Evolutionary conservation across 1,284 basidiomycete species (phyloP), one percentile per base, ranked within the genome.

Genomic region (Trichosporon coremiiforme): DNA sequence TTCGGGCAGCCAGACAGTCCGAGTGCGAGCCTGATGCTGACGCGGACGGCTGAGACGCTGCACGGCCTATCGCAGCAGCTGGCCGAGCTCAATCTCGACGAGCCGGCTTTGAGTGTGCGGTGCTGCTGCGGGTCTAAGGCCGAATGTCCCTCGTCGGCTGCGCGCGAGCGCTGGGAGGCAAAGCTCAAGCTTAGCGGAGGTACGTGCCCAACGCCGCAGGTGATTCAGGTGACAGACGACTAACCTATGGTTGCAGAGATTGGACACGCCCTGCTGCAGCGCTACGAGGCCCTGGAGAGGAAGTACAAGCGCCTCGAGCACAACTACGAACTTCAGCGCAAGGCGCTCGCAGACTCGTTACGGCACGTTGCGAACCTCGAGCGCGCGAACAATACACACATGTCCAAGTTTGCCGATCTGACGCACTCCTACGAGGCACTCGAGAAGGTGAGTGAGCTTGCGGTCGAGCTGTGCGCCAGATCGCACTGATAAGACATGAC

Each of bases 231-330:
- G 47, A 65, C 72, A 38, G 66, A 72, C 66, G 5, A 33, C 57
- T 60, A 33, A 60, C 57, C 57, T 31, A 60, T 25, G 57, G 57
- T 35, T 35, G 5, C 75, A 94, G 94, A 97, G 85, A 91, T 98
- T 64, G 95, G 95, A 1, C 92, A 94, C 82, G 94, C 94, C 1
- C 84, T 98, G 62, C 82, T 98, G 64, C 89, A 91, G 77, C 87
- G 91, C 72, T 93, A 95, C 80, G 94, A 96, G 83, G 91, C 90
- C 80, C 87, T 94, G 65, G 89, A 90, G 68, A 86, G 87, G 75
- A 89, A 90, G 76, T 88, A 91, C 85, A 89, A 88, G 70, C 70
- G 79, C 45, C 75, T 74, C 35, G 76, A 82, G 41, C 70, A 73
- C 15, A 79, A 82, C 79, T 72, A 81, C 60, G 76, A 80, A 50